Conservation (phyloP, 305 asterid species). For the Fraxinus sp. region DNA sequence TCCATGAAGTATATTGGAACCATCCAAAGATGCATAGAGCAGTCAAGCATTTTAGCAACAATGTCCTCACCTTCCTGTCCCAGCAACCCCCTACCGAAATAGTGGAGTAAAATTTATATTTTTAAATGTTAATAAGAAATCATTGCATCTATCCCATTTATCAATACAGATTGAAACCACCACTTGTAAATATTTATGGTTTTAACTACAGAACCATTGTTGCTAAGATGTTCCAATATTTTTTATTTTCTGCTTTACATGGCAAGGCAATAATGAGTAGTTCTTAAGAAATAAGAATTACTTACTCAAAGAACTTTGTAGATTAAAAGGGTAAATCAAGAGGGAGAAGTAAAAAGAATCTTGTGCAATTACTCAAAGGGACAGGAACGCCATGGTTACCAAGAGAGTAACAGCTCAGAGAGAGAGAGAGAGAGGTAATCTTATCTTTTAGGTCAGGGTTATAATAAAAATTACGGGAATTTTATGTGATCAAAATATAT, state of each 20-base stretch:
- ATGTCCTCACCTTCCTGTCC: neutral
- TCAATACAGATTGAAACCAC: neutral
- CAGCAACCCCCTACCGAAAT: neutral
- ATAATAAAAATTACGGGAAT: neutral
- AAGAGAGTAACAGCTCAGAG: neutral
- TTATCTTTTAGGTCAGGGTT: neutral
- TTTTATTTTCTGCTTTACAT: slow-evolving; percentile 3
- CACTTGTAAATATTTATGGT: neutral
- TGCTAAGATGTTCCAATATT: neutral
- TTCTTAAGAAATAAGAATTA: neutral
- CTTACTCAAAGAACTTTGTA: neutral
- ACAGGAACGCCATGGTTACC: neutral
- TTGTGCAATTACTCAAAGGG: neutral
- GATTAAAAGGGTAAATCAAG: neutral
- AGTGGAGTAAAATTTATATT: neutral
- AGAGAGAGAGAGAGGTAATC: neutral
- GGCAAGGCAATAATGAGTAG: neutral
- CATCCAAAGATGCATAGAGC: neutral
- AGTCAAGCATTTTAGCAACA: neutral
- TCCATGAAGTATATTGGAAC: neutral
- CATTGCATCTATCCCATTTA: neutral
- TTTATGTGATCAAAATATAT: neutral
- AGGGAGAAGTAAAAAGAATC: neutral
- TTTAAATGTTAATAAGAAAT: neutral
- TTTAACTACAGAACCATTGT: neutral